phyloP scores from a whole-genome alignment of 208 protist genomes.

The Vickermania ingenoplastis region DNA sequence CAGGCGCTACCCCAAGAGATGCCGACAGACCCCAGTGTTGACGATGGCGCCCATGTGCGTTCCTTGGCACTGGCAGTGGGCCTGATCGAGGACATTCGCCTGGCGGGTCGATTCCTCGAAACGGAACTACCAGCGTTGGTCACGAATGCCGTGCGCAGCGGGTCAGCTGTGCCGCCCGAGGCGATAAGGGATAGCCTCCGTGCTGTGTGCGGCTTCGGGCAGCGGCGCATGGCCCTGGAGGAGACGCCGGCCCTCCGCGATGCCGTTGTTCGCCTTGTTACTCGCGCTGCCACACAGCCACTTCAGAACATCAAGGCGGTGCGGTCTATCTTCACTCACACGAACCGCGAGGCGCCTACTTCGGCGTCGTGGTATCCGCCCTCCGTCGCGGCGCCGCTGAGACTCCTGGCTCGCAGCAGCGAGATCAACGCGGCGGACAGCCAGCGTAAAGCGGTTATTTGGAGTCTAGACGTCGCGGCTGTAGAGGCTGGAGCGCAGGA shows the following conservation, averaged over 20 bases:
- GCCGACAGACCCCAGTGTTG: not conserved
- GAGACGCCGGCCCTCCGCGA: not conserved
- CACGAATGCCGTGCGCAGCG: not conserved
- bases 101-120: not conserved
- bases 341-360: conserved; percentile 50
- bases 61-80: not conserved
- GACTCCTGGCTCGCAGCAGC: conserved; percentile 13
- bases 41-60: not conserved
- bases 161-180: not conserved
- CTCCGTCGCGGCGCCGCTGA: conserved; percentile 41
- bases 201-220: not conserved
- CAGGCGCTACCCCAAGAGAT: no score
- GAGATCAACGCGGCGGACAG: not conserved
- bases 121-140: not conserved
- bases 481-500: not conserved
- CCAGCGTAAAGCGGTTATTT: not conserved
- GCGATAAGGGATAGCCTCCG: not conserved
- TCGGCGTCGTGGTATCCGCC: conserved; percentile 64
- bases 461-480: conserved; percentile 9
- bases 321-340: conserved; percentile 62
- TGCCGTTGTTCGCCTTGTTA: not conserved
- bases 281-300: conserved; percentile 7
- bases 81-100: not conserved
- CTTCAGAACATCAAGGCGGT: conserved; percentile 74
- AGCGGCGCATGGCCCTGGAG: not conserved